phyloP scores from a whole-genome alignment of 2,329 filamentous ascomycete species.

The Xenoacremonium recifei region DNA sequence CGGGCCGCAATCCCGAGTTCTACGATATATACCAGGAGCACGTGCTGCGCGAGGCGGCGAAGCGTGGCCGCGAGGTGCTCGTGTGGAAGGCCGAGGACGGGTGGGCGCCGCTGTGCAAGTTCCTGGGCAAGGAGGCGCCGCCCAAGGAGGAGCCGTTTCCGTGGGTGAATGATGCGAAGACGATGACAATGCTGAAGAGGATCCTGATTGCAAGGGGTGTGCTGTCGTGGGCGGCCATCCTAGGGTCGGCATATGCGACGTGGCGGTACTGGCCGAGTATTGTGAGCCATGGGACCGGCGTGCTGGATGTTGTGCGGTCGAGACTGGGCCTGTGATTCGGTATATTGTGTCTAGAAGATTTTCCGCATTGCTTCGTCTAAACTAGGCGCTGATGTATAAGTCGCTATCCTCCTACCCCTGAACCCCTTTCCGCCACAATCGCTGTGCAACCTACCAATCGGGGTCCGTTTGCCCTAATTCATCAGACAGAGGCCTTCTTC shows the following conservation, averaged over 20 bases:
- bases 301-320: neutral
- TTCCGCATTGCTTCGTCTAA: neutral
- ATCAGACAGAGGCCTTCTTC: too few species aligned
- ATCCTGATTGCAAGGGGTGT: constrained; percentile 12
- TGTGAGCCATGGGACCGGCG: neutral
- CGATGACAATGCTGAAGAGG: constrained; percentile 11
- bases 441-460: too few species aligned
- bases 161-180: constrained; percentile 29
- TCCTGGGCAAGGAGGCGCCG: constrained; percentile 33
- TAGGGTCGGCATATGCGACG: constrained; percentile 7
- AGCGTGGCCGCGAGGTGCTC: constrained; percentile 22
- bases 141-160: constrained; percentile 17
- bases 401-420: too few species aligned
- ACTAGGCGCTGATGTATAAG: too few species aligned
- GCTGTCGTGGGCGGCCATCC: constrained; percentile 11
- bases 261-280: constrained; percentile 10
- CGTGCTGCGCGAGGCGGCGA: constrained; percentile 27
- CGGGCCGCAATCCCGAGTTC: constrained; percentile 6
- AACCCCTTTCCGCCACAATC: too few species aligned
- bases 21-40: constrained; percentile 23
- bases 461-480: too few species aligned
- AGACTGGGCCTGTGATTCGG: neutral
- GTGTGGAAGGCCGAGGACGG: constrained; percentile 31
- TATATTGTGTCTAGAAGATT: too few species aligned
- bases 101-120: constrained; percentile 38